A percentile compares a stretch with the other conserved stretches of the same genome.
Conservation (phyloP, 1,284 basidiomycete species). For the Stygiomarasmius scandens region DNA sequence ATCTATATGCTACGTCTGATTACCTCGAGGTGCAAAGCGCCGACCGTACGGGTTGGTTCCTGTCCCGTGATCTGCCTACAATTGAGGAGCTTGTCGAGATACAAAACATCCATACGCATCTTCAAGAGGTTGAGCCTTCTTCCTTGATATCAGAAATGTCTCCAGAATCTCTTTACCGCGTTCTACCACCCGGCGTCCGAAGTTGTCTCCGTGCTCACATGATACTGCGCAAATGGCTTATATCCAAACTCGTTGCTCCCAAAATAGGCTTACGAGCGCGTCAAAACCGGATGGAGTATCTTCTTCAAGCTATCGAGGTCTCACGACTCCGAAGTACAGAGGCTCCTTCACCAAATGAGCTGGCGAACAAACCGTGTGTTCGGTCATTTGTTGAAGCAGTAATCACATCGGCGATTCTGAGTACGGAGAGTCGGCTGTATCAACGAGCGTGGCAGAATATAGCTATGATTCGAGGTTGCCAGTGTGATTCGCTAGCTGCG, state of each 20-base stretch:
- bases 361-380: constrained; percentile 57
- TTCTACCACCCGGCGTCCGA: constrained; percentile 72
- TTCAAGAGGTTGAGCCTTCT: constrained; percentile 72
- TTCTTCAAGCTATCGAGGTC: constrained; percentile 71
- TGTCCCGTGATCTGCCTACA: constrained; percentile 50
- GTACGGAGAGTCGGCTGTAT: constrained; percentile 74
- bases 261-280: constrained; percentile 61
- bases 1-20: constrained; percentile 74
- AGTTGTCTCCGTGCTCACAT: constrained; percentile 74
- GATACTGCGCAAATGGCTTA: constrained; percentile 76
- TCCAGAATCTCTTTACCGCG: constrained; percentile 69
- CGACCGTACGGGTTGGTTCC: constrained; percentile 79
- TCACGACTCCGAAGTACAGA: constrained; percentile 63
- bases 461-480: constrained; percentile 56
- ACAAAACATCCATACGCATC: constrained; percentile 71
- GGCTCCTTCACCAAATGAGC: constrained; percentile 30
- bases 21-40: constrained; percentile 77
- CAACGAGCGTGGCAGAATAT: constrained; percentile 74
- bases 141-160: constrained; percentile 66
- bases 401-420: constrained; percentile 68
- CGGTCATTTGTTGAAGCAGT: constrained; percentile 80
- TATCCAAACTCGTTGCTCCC: constrained; percentile 65
- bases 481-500: constrained; percentile 61
- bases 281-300: constrained; percentile 71
- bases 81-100: constrained; percentile 68